Conservation (phyloP, 441 rosid genomes). For the Hura crepitans region DNA sequence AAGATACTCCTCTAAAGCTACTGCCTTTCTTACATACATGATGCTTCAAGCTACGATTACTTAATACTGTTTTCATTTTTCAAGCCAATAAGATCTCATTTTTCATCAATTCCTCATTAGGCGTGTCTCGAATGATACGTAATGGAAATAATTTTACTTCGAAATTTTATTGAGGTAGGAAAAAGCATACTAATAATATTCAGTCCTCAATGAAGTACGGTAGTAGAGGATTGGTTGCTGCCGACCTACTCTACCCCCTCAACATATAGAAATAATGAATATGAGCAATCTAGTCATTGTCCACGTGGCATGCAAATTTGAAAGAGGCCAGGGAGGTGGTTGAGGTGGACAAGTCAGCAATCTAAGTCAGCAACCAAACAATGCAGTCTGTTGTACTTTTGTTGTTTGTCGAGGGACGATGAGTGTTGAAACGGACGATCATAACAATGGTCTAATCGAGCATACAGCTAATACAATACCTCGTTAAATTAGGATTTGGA, state of each 20-base stretch:
- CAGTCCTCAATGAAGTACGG: too few species aligned
- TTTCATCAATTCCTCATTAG: too few species aligned
- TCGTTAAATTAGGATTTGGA: background rate
- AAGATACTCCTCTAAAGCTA: too few species aligned
- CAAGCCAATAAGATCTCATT: too few species aligned
- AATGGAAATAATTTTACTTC: too few species aligned
- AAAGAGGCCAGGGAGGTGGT: background rate
- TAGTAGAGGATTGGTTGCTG: too few species aligned
- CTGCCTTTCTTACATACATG: too few species aligned
- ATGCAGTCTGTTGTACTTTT: background rate
- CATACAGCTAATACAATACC: background rate
- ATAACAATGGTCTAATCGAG: conserved; percentile 2
- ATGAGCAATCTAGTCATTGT: background rate
- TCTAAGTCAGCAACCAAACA: background rate
- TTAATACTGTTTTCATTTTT: too few species aligned
- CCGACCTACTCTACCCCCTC: background rate
- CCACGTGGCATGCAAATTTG: background rate
- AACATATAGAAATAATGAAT: background rate
- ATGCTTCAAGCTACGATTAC: too few species aligned
- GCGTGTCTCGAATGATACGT: too few species aligned
- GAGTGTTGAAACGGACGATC: background rate
- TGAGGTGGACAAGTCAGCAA: background rate
- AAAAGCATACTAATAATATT: too few species aligned
- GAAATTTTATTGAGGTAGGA: too few species aligned
- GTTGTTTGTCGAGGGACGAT: background rate